Evolutionary conservation across 2,329 filamentous ascomycete genomes (phyloP), one percentile per base, ranked within the genome.

Genomic region (Aspergillus novofumigatus): DNA sequence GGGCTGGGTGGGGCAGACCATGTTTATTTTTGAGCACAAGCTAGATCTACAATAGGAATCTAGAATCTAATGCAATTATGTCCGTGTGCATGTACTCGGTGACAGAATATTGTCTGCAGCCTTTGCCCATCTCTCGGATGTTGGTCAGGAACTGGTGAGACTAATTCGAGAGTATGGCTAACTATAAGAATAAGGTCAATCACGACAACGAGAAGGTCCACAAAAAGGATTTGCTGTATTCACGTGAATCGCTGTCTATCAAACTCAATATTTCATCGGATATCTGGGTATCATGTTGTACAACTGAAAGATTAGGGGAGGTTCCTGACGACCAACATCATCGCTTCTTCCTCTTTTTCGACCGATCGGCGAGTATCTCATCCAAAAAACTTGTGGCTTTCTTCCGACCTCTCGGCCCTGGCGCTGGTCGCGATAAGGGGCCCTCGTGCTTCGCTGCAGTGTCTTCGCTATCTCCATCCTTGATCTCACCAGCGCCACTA

Each of bases 321-420:
- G 3, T 11, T 26, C 11, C n/a, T 44, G 23, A 35, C 8, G 11
- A 17, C 25, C 6, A 35, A 48, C 35, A n/a, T 56, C 69, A 73
- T 55, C 67, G 72, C 66, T 76, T 77, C 62, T 77, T 79, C 66
- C 80, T 80, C 72, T 83, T 84, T 61, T 77, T 80, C 7, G 77
- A 76, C 55, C 73, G 62, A 50, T 74, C 66, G n/a, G 71, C 71
- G 50, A 78, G 63, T 17, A 85, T 67, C 61, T 85, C 80, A 66
- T 86, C 83, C 25, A 86, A 71, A 63, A 81, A 85, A 59, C 77
- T 83, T 14, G 67, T 73, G 1, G 72, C 72, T 51, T 76, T 75
- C 61, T 76, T 79, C 28, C 67, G 70, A 23, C 62, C 66, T 52
- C 68, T 72, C 9, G 62, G 49, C 25, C 57, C 57, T 28, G 58